Evolutionary conservation across 331 rosid species (phyloP).

Genomic region (Malus hybrid): DNA sequence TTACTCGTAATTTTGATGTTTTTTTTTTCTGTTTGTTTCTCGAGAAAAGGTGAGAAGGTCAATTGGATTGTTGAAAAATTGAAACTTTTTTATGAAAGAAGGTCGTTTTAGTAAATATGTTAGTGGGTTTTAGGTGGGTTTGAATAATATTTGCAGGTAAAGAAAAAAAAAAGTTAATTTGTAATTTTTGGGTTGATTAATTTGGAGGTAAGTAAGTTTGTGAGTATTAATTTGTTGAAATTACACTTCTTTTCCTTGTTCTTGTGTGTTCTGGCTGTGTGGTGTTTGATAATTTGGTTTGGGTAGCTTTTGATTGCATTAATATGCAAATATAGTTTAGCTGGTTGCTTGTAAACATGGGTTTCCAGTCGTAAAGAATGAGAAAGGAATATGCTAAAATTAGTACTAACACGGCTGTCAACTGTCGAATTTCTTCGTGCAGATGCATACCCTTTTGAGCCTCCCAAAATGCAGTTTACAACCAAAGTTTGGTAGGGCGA

Average conservation of each 20-base stretch:
- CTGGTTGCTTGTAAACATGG: neutral
- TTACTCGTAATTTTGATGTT: neutral
- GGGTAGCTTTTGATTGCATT: neutral
- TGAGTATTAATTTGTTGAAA: neutral
- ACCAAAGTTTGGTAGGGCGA: constrained; percentile 84
- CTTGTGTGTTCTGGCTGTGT: neutral
- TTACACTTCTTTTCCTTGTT: neutral
- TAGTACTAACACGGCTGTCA: neutral
- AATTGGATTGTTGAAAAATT: neutral
- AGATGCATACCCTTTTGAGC: constrained; percentile 98
- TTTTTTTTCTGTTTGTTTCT: neutral
- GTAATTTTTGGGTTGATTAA: neutral
- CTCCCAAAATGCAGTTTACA: constrained; percentile 91
- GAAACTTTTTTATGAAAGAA: neutral
- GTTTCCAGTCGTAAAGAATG: neutral
- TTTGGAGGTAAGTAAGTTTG: neutral
- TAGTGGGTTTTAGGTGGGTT: neutral
- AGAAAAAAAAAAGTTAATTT: neutral
- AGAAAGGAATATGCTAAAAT: neutral
- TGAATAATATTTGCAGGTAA: neutral
- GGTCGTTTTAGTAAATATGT: neutral
- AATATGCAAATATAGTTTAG: neutral
- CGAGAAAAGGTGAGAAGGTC: neutral
- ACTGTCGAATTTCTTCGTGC: constrained; percentile 24
- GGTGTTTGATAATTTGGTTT: neutral